phyloP scores from a whole-genome alignment of 768 basidiomycete species.

The Cystobasidium onofrii region DNA sequence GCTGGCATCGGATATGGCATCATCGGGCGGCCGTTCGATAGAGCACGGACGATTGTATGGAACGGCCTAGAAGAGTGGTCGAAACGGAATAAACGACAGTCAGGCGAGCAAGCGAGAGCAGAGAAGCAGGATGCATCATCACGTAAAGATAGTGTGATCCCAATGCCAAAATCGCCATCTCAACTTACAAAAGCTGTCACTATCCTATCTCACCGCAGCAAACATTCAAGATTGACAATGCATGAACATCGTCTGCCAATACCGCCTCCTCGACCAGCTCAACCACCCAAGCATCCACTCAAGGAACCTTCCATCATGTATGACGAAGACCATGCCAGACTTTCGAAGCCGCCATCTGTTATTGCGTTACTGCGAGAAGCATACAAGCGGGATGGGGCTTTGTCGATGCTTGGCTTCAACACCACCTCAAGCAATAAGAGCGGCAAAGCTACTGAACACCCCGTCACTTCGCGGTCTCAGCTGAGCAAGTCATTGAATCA shows the following conservation, averaged over 20 bases:
- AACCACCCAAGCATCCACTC: slow-evolving; percentile 23
- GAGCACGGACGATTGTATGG: slow-evolving; percentile 17
- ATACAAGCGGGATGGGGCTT: background rate
- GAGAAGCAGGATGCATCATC: background rate
- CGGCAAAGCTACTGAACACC: background rate
- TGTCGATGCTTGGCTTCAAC: slow-evolving; percentile 23
- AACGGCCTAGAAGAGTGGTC: slow-evolving; percentile 30
- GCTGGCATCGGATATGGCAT: slow-evolving; percentile 32
- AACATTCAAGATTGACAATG: slow-evolving; percentile 1
- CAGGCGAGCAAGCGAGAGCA: background rate
- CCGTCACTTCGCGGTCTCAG: slow-evolving; percentile 16
- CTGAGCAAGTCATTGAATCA: background rate
- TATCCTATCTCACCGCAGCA: background rate
- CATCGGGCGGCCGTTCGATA: slow-evolving; percentile 30
- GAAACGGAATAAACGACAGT: background rate
- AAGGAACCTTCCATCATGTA: slow-evolving; percentile 13
- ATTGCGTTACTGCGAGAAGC: background rate
- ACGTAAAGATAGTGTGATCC: background rate
- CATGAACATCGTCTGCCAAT: slow-evolving; percentile 18
- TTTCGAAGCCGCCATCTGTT: background rate
- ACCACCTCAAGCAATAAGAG: background rate
- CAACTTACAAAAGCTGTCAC: background rate
- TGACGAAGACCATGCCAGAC: background rate
- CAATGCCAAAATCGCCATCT: background rate
- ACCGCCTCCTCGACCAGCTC: background rate